phyloP scores from a whole-genome alignment of 208 protist species.

The Leishmania tropica region DNA sequence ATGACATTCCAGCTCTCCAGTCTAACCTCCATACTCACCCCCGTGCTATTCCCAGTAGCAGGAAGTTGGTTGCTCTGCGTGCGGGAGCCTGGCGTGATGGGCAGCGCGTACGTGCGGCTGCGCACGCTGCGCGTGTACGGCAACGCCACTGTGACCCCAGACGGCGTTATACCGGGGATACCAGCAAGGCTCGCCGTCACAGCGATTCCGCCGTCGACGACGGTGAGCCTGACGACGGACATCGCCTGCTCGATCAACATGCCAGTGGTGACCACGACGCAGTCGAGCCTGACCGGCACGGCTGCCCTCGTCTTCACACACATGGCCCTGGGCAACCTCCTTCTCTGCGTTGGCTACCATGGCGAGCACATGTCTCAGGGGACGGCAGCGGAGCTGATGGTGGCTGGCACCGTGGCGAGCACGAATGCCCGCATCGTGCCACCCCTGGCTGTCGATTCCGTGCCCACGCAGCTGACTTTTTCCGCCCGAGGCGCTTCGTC shows the following conservation, averaged over 20 bases:
- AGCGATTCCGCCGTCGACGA: constrained; percentile 36
- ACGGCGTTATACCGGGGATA: constrained; percentile 40
- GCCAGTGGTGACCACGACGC: constrained; percentile 28
- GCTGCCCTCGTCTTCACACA: constrained; percentile 31
- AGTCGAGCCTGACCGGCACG: constrained; percentile 33
- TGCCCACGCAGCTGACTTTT: constrained; percentile 46
- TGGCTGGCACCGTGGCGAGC: constrained; percentile 25
- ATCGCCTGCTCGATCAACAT: constrained; percentile 22
- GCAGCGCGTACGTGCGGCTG: constrained; percentile 27
- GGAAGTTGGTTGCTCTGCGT: constrained; percentile 61
- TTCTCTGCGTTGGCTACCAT: constrained; percentile 60
- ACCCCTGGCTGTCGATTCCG: constrained; percentile 27
- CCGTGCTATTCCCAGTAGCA: constrained; percentile 40
- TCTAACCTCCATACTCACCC: constrained; percentile 13
- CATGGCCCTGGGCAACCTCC: constrained; percentile 19
- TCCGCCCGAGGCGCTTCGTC: constrained; percentile 36
- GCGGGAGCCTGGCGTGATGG: constrained; percentile 31
- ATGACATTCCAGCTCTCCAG: constrained; percentile 31
- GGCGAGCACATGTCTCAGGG: constrained; percentile 33
- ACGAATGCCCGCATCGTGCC: constrained; percentile 29
- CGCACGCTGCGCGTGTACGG: constrained; percentile 53
- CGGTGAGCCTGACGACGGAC: constrained; percentile 27
- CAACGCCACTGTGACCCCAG: constrained; percentile 35
- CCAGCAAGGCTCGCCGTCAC: constrained; percentile 33
- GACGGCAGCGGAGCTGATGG: constrained; percentile 26